These are phyloP conservation scores for Wallacemonas collosoma DNA, from an alignment of 208 protist species.

Conservation along the genomic window DNA sequence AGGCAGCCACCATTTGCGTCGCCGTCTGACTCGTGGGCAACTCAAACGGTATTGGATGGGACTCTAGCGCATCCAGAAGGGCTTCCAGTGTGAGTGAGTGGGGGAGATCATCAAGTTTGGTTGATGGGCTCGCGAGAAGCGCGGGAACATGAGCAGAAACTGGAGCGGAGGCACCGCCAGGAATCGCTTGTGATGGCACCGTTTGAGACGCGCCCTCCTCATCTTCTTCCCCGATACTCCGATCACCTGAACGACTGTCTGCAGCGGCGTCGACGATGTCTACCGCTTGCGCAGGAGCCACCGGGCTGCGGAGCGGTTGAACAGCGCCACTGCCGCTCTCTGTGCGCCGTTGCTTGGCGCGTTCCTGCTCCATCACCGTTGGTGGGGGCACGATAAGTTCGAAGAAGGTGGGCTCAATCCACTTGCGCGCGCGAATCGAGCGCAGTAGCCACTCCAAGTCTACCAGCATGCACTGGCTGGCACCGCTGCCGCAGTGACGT, in stretches of 20 bases:
- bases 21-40: neutral
- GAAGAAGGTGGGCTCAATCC: conserved; percentile 56
- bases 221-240: conserved; percentile 14
- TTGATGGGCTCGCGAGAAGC: neutral
- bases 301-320: neutral
- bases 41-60: conserved; percentile 7
- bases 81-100: conserved; percentile 36
- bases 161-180: neutral
- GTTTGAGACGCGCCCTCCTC: conserved; percentile 20
- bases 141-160: conserved; percentile 3
- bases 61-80: conserved; percentile 32
- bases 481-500: conserved; percentile 19
- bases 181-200: neutral
- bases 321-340: conserved; percentile 1
- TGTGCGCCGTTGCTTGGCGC: conserved; percentile 10
- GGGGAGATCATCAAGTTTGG: conserved; percentile 6
- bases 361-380: conserved; percentile 23
- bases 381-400: conserved; percentile 33
- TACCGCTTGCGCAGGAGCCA: neutral
- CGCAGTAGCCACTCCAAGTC: conserved; percentile 53
- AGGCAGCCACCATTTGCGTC: conserved; percentile 7
- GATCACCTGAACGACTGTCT: neutral
- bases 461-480: conserved; percentile 44
- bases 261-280: neutral
- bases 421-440: conserved; percentile 41